phyloP scores from a whole-genome alignment of 2,329 filamentous ascomycete species.

The Juglanconis sp. region DNA sequence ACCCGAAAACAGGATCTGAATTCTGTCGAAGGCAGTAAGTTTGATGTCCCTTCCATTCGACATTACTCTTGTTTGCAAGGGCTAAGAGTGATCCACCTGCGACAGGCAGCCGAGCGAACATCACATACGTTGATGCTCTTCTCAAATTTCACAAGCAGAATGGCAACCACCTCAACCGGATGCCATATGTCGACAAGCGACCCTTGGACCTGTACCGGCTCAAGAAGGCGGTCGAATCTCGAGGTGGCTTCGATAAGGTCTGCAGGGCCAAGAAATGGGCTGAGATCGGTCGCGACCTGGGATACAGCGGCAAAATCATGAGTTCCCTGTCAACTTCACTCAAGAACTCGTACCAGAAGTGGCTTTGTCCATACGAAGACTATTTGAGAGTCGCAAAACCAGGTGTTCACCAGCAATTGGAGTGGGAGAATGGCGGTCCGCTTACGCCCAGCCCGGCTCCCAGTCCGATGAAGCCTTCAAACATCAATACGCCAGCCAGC shows the following conservation, averaged over 20 bases:
- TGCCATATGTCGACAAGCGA: constrained; percentile 96
- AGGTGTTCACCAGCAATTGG: constrained; percentile 92
- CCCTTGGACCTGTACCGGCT: constrained; percentile 92
- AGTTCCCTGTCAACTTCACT: constrained; percentile 95
- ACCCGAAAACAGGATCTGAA: constrained; percentile 96
- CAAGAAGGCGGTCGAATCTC: constrained; percentile 92
- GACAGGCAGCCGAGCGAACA: constrained; percentile 87
- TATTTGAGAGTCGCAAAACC: constrained; percentile 89
- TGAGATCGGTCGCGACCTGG: constrained; percentile 92
- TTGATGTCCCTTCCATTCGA: constrained; percentile 11
- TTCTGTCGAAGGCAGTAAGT: constrained; percentile 93
- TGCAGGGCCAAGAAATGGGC: constrained; percentile 99
- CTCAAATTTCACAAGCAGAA: constrained; percentile 97
- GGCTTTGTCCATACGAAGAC: constrained; percentile 95
- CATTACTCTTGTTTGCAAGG: constrained; percentile 31
- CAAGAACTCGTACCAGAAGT: constrained; percentile 97
- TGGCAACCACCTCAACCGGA: constrained; percentile 87
- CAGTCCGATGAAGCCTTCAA: constrained; percentile 68
- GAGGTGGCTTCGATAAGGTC: constrained; percentile 92
- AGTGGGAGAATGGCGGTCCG: constrained; percentile 88
- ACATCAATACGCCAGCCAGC: constrained; percentile 56
- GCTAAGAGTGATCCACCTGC: constrained; percentile 19
- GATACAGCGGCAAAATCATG: constrained; percentile 99
- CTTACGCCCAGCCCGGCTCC: constrained; percentile 71
- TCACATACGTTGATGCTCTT: constrained; percentile 93